Percentiles rank a stretch among this genome's conserved stretches.
phyloP scores from a whole-genome alignment of 768 basidiomycete species.

The Asterophora parasitica region DNA sequence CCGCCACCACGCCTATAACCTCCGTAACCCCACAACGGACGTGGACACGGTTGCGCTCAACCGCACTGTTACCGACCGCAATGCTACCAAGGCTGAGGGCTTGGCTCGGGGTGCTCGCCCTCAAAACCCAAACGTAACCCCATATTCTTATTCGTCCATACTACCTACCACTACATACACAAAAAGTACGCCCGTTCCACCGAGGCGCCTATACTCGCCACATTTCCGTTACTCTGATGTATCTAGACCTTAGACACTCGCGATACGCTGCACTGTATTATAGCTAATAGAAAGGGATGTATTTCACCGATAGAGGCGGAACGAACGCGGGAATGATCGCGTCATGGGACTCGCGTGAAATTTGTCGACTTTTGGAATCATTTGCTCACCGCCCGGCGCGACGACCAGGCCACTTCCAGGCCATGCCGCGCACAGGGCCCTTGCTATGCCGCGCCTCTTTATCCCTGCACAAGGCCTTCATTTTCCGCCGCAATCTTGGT shows the following conservation, averaged over 20 bases:
- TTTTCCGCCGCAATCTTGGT: conserved; percentile 28
- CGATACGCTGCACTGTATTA: neutral
- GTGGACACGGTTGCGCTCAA: too few species aligned
- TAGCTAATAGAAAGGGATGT: neutral
- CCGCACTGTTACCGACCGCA: neutral
- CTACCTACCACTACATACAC: too few species aligned
- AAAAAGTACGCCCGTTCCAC: too few species aligned
- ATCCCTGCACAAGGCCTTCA: too few species aligned
- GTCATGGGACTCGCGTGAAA: conserved; percentile 6
- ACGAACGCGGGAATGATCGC: conserved; percentile 21
- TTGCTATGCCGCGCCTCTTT: neutral
- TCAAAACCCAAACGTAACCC: too few species aligned
- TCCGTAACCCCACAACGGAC: neutral
- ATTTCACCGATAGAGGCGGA: too few species aligned
- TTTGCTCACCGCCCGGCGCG: too few species aligned
- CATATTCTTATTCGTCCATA: too few species aligned
- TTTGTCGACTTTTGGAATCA: too few species aligned
- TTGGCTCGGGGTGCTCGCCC: too few species aligned
- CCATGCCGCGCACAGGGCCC: conserved; percentile 7
- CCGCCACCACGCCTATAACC: conserved; percentile 23
- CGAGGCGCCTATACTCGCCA: too few species aligned
- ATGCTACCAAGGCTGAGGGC: neutral
- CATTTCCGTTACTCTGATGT: neutral
- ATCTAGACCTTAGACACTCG: neutral
- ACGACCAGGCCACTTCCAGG: neutral